Evolutionary conservation across 306 rosid genomes (phyloP).

Genomic region (Prunus kanzakura): DNA sequence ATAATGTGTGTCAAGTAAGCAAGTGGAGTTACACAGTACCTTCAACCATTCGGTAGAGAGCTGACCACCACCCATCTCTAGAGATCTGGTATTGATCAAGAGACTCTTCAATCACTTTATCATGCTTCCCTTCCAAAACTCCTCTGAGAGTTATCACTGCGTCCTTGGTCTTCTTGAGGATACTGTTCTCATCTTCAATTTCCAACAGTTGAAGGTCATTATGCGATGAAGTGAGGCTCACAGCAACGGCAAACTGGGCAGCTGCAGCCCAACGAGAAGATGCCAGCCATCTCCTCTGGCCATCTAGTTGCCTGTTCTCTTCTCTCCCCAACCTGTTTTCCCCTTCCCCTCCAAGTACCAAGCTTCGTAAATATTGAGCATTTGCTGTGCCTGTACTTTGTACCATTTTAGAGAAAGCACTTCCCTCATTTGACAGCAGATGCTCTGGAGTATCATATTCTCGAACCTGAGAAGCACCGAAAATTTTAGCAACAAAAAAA

Average conservation of each 20-base stretch:
- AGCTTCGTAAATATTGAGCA: conserved; percentile 68
- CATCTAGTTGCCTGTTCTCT: conserved; percentile 36
- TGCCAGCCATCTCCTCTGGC: conserved; percentile 46
- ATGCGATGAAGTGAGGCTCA: conserved; percentile 80
- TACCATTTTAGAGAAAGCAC: conserved; percentile 83
- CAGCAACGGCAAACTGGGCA: conserved; percentile 78
- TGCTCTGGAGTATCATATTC: conserved; percentile 68
- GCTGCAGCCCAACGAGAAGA: conserved; percentile 74
- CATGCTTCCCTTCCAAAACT: conserved; percentile 82
- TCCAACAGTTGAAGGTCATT: conserved; percentile 61
- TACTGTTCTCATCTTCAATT: conserved; percentile 39
- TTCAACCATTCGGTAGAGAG: conserved; percentile 85
- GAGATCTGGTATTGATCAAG: conserved; percentile 44
- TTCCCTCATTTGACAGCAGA: conserved; percentile 60
- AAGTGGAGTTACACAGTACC: conserved; percentile 41
- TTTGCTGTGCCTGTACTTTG: conserved; percentile 85
- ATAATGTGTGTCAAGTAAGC: neutral
- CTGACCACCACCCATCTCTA: conserved; percentile 69
- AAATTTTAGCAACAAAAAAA: conserved; percentile 7
- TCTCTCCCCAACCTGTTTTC: conserved; percentile 37
- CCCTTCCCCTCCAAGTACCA: conserved; percentile 49
- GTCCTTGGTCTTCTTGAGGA: conserved; percentile 55
- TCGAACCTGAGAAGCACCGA: conserved; percentile 49
- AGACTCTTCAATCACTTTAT: conserved; percentile 61
- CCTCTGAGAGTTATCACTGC: conserved; percentile 71